A percentile compares a stretch with the other conserved stretches of the same genome.
These are phyloP conservation scores for Pholiota adiposa DNA, from an alignment of 1,284 basidiomycete genomes.

Conservation along the genomic window DNA sequence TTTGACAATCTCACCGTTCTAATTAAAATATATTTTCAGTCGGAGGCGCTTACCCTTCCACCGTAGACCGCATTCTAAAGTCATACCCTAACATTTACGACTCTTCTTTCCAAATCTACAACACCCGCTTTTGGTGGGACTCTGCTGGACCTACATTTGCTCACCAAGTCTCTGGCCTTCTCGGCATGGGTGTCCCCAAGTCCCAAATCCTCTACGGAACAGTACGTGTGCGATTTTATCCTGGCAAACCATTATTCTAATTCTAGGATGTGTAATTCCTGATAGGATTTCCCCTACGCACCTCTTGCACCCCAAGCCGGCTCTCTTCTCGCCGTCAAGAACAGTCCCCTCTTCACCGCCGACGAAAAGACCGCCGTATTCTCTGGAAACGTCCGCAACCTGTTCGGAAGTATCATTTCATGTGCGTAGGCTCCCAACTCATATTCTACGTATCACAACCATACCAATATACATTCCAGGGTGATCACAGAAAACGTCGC, in stretches of 20 bases:
- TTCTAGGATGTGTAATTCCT: not conserved
- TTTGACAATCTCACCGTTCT: constrained; percentile 8
- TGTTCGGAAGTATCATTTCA: constrained; percentile 25
- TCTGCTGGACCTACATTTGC: constrained; percentile 40
- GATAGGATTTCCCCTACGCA: constrained; percentile 34
- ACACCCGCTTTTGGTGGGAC: constrained; percentile 40
- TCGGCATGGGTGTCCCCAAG: constrained; percentile 34
- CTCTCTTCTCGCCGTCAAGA: constrained; percentile 29
- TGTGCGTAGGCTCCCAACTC: not conserved
- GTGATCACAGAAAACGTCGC: no score
- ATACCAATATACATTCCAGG: no score
- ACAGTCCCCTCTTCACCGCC: constrained; percentile 24
- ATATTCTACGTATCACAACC: not conserved
- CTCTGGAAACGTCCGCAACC: constrained; percentile 24
- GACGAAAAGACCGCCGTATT: constrained; percentile 29
- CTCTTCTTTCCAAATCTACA: constrained; percentile 33
- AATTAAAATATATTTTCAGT: constrained; percentile 11
- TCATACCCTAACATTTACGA: constrained; percentile 33
- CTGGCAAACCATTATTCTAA: not conserved
- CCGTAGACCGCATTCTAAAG: constrained; percentile 37
- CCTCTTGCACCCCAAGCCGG: constrained; percentile 28
- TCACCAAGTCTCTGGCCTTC: constrained; percentile 36
- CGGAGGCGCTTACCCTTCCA: constrained; percentile 38
- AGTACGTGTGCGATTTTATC: constrained; percentile 27
- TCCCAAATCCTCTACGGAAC: constrained; percentile 37